phyloP scores from a whole-genome alignment of 1,284 basidiomycete genomes.

The Vanrija sp. region DNA sequence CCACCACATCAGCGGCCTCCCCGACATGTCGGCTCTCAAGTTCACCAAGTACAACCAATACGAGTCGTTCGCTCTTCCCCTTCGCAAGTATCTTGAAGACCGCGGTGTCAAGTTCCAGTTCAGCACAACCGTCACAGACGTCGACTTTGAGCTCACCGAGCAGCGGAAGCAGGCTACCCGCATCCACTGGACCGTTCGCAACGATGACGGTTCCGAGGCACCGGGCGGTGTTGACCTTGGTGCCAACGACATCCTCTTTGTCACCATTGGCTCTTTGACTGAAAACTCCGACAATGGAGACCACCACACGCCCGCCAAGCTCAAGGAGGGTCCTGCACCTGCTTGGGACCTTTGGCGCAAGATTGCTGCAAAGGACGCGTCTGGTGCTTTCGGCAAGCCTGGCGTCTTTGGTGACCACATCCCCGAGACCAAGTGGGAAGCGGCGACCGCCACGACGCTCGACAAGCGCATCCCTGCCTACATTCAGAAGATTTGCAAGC shows the following conservation, averaged over 20 bases:
- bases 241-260: not conserved
- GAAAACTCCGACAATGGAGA: slow-evolving; percentile 5
- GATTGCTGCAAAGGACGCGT: not conserved
- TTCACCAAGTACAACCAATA: slow-evolving; percentile 5
- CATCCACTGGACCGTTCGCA: not conserved
- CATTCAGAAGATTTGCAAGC: not conserved
- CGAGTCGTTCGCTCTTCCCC: slow-evolving; percentile 1
- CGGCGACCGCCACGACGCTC: not conserved
- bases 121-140: not conserved
- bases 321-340: not conserved
- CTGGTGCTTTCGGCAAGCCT: slow-evolving; percentile 1
- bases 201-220: not conserved
- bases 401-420: not conserved
- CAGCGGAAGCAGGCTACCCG: not conserved
- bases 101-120: slow-evolving; percentile 1
- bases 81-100: not conserved
- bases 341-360: slow-evolving; percentile 6
- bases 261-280: not conserved
- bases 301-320: not conserved
- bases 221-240: not conserved
- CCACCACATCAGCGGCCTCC: slow-evolving; percentile 1
- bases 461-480: not conserved
- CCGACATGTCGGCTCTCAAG: not conserved
- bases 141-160: not conserved
- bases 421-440: not conserved